A percentile compares a stretch with the other conserved stretches of the same genome.
Conservation (phyloP, 129 eudicot genomes). For the Tagetes patula region DNA sequence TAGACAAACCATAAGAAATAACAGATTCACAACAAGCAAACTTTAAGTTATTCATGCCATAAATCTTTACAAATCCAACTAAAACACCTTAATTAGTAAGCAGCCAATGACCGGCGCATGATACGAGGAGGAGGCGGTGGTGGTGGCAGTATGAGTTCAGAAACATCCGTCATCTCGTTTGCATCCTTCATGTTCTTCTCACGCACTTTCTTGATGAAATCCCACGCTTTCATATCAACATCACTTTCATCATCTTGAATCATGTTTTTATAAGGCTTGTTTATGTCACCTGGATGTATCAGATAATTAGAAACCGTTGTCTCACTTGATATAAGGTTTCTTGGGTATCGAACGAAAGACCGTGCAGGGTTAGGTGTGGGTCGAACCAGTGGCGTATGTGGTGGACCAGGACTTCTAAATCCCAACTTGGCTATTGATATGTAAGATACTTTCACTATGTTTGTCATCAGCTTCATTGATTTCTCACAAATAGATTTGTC, state of each 20-base stretch:
- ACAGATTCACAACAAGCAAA: too few species aligned
- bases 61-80: neutral
- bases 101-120: slow-evolving; percentile 16
- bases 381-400: slow-evolving; percentile 15
- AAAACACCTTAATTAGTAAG: slow-evolving; percentile 2
- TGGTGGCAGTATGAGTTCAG: slow-evolving; percentile 44
- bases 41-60: too few species aligned
- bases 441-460: slow-evolving; percentile 46
- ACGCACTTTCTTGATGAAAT: slow-evolving; percentile 45
- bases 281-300: slow-evolving; percentile 28
- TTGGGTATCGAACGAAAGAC: slow-evolving; percentile 30
- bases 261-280: slow-evolving; percentile 6
- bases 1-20: too few species aligned
- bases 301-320: slow-evolving; percentile 30
- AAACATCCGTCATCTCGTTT: slow-evolving; percentile 25
- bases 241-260: slow-evolving; percentile 36
- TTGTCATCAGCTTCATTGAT: slow-evolving; percentile 49
- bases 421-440: slow-evolving; percentile 38
- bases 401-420: slow-evolving; percentile 28
- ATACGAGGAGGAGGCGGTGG: slow-evolving; percentile 45
- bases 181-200: slow-evolving; percentile 35
- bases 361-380: slow-evolving; percentile 20
- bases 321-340: slow-evolving; percentile 34
- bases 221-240: slow-evolving; percentile 41
- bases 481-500: slow-evolving; percentile 44